These are phyloP conservation scores for Pinus taeda DNA, from an alignment of 75 land plant genomes.

Conservation along the genomic window DNA sequence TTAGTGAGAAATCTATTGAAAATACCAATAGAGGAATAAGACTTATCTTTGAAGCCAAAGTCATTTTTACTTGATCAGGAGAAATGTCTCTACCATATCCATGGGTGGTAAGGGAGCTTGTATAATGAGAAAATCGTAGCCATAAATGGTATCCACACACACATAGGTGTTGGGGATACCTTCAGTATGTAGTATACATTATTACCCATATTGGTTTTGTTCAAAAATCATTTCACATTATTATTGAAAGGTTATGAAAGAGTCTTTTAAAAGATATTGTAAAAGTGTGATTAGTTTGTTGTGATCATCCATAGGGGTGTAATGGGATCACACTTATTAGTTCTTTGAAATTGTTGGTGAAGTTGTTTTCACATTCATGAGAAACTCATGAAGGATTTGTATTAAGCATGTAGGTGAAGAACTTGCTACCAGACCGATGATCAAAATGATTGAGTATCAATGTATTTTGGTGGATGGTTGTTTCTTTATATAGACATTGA, in stretches of 20 bases:
- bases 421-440: no score
- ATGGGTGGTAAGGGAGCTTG: conserved; percentile 87
- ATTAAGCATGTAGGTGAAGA: no score
- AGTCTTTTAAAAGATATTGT: no score
- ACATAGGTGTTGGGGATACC: conserved; percentile 79
- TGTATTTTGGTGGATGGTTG: no score
- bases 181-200: conserved; percentile 67
- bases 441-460: no score
- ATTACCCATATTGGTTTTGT: conserved; percentile 77
- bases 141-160: conserved; percentile 82
- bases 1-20: conserved; percentile 74
- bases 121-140: conserved; percentile 70
- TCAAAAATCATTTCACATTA: conserved; percentile 66
- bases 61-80: conserved; percentile 92
- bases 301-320: no score
- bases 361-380: no score
- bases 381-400: no score
- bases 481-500: no score
- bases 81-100: conserved; percentile 88
- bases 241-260: conserved; percentile 18
- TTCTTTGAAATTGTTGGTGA: no score
- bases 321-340: no score
- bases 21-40: conserved; percentile 66
- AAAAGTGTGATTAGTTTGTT: no score
- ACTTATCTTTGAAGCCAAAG: conserved; percentile 81